phyloP scores from a whole-genome alignment of 768 basidiomycete species.

The Tephrocybe sp. region DNA sequence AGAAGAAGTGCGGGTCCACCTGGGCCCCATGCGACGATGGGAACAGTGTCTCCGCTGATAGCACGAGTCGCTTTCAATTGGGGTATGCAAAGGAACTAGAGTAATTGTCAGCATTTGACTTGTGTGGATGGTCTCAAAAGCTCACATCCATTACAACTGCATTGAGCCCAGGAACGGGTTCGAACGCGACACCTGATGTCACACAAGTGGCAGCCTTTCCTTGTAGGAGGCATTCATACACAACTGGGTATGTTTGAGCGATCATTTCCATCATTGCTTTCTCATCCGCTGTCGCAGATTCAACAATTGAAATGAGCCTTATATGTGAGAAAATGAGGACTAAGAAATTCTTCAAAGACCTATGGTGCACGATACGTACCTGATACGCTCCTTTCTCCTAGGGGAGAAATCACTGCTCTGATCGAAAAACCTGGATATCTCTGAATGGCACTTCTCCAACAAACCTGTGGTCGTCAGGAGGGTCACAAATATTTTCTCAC shows the following conservation, averaged over 20 bases:
- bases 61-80: constrained; percentile 11
- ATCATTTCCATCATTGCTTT: constrained; percentile 8
- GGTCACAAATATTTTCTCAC: constrained; percentile 7
- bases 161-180: constrained; percentile 1
- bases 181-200: constrained; percentile 10
- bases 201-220: constrained; percentile 11
- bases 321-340: too few species aligned
- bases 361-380: too few species aligned
- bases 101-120: background rate
- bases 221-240: background rate
- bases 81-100: constrained; percentile 9
- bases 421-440: constrained; percentile 10
- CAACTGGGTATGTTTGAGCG: background rate
- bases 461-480: constrained; percentile 2
- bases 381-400: too few species aligned
- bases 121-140: background rate
- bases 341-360: too few species aligned
- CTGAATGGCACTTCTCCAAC: constrained; percentile 4
- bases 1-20: constrained; percentile 9
- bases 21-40: constrained; percentile 13
- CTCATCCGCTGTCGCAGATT: background rate
- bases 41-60: constrained; percentile 14
- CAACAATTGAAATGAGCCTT: background rate
- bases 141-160: constrained; percentile 15
- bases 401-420: background rate